phyloP scores from a whole-genome alignment of 768 basidiomycete genomes.

The Russula abietina region DNA sequence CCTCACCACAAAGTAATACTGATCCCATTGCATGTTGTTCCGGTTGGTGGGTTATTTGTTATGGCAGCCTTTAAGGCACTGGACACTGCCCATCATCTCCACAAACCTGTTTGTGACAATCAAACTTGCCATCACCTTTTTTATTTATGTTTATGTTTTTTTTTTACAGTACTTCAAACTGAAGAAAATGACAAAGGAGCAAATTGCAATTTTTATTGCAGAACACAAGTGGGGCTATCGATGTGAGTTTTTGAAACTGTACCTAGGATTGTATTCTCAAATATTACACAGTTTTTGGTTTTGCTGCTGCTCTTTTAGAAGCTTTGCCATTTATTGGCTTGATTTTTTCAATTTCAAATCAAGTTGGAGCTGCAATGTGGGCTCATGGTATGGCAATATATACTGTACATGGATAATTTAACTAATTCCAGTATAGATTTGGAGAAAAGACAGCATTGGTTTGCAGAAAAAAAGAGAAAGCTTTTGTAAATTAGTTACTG shows the following conservation, averaged over 20 bases:
- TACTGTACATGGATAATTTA: too few relatives aligned
- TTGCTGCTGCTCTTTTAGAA: conserved; percentile 76
- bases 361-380: conserved; percentile 94
- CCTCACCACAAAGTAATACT: conserved; percentile 43
- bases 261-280: background rate
- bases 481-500: background rate
- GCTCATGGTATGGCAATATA: conserved; percentile 53
- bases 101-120: conserved; percentile 48
- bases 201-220: conserved; percentile 73
- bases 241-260: conserved; percentile 36
- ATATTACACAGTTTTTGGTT: conserved; percentile 66
- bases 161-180: conserved; percentile 68
- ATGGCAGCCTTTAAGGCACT: conserved; percentile 62
- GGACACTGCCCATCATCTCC: conserved; percentile 61
- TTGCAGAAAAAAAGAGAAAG: conserved; percentile 33
- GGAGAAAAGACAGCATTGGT: conserved; percentile 51
- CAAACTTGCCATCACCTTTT: background rate
- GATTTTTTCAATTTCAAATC: conserved; percentile 77
- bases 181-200: conserved; percentile 71
- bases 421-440: conserved; percentile 39
- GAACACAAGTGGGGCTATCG: conserved; percentile 89
- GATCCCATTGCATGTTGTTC: conserved; percentile 53
- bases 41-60: conserved; percentile 56
- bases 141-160: background rate
- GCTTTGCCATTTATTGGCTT: conserved; percentile 76